Evolutionary conservation across 2,329 filamentous ascomycete genomes (phyloP), one percentile per base, ranked within the genome.

Genomic region (Sordariomycetes sp.): DNA sequence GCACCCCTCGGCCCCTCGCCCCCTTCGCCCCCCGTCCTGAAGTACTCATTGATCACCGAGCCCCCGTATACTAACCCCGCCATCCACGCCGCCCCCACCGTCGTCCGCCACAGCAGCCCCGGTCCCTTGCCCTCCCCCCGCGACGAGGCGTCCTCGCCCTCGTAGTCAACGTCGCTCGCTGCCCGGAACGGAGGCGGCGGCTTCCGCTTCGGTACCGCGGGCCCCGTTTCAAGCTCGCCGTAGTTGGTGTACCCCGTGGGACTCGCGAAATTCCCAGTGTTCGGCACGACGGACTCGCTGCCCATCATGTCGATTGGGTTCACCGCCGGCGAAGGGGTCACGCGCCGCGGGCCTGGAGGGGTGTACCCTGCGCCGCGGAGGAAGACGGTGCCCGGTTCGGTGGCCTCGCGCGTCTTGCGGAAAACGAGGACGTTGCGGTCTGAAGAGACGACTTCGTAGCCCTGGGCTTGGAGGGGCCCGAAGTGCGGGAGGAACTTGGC

Each of bases 161-260:
- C 45, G 22, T 50, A 50, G 20, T 50, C 45, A 1, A 50, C 45
- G 4, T 50, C 45, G 45, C 45, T 50, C n/a, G n/a, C 45, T 2
- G n/a, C 45, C 53, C 69, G 69, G 65, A 74, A 72, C 36, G 70
- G 67, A 13, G 71, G 67, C 10, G 65, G 63, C 3, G 67, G 68
- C 58, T 68, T 69, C 28, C 61, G 59, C 39, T 56, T 32, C 15
- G 64, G 57, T 22, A 70, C 68, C 12, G 65, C 61, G 42, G 63
- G 62, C 65, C 62, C n/a, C 61, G n/a, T n/a, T n/a, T 64, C 32
- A 10, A 57, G 51, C 42, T 66, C 71, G 51, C 84, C 78, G 61
- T 84, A 80, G 61, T 84, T 85, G 51, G 86, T 78, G 63, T 83
- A 86, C 0, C 82, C 83, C 1, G 82, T 86, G 1, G 83, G 82